These are phyloP conservation scores for Xylariaceae sp. DNA, from an alignment of 2,329 filamentous ascomycete species.

Conservation along the genomic window DNA sequence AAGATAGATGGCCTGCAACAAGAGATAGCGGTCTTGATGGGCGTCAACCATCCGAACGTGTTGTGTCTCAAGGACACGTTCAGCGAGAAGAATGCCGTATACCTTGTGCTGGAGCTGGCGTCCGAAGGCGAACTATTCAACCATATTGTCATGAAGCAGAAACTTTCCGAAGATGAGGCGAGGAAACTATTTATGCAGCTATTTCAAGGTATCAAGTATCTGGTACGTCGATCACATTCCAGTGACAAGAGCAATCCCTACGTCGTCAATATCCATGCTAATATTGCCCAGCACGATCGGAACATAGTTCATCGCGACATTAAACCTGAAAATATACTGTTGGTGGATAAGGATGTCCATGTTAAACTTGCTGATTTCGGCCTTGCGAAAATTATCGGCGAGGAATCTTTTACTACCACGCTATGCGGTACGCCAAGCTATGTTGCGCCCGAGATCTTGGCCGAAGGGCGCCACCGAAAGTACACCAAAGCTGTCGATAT, in stretches of 20 bases:
- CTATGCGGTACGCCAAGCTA: slow-evolving; percentile 96
- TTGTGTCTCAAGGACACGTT: slow-evolving; percentile 94
- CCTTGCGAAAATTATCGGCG: slow-evolving; percentile 95
- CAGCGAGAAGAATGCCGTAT: slow-evolving; percentile 84
- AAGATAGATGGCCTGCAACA: slow-evolving; percentile 86
- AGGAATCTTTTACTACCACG: slow-evolving; percentile 96
- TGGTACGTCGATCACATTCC: slow-evolving; percentile 56
- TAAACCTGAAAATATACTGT: slow-evolving; percentile 92
- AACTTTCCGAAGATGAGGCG: slow-evolving; percentile 77
- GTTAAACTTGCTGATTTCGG: slow-evolving; percentile 97
- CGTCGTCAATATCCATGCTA: slow-evolving; percentile 6
- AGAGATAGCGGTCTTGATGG: slow-evolving; percentile 94
- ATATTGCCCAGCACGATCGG: slow-evolving; percentile 70
- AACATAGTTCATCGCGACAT: slow-evolving; percentile 98
- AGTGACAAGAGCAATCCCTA: slow-evolving; percentile 34
- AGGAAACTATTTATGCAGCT: slow-evolving; percentile 86
- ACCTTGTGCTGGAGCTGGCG: slow-evolving; percentile 85
- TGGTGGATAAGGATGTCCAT: slow-evolving; percentile 77
- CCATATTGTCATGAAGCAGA: slow-evolving; percentile 85
- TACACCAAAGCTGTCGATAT: slow-evolving; percentile 95
- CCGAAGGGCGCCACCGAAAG: slow-evolving; percentile 72
- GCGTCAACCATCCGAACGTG: slow-evolving; percentile 91
- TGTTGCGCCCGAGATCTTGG: slow-evolving; percentile 91
- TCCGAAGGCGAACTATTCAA: slow-evolving; percentile 95
- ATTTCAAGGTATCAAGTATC: slow-evolving; percentile 89